Evolutionary conservation across 345 rosid genomes (phyloP), one percentile per base, ranked within the genome.

Genomic region (Eucalyptus grandis): DNA sequence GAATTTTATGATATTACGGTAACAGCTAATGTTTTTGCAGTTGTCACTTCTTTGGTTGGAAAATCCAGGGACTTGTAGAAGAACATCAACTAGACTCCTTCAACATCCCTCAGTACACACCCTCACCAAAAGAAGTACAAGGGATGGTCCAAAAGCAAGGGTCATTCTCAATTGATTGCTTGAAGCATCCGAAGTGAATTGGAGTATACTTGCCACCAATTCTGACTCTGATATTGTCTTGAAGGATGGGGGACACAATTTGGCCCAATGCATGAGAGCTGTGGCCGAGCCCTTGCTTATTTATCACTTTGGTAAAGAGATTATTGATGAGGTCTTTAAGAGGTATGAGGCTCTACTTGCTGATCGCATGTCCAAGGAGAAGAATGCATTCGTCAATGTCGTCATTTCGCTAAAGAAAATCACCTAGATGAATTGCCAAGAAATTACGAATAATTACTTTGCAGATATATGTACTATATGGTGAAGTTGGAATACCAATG

Each of bases 81-180:
- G 91, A 93, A 89, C 90, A 91, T 49, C 90, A 90, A 53, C n/a
- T 94, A 88, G 77, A 92, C 49, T 86, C 93, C 34, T 95, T 95
- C 90, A 94, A 94, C 90, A 90, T 94, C 50, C 96, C 95, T 17
- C 89, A 90, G 2, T 95, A 93, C 88, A 92, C 90, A 46, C 94
- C 95, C 81, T 94, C 95, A 12, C 92, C 93, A 14, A 44, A 14
- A 6, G 97, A 95, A 89, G 92, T 94, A 62, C 90, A 89, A 89
- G 49, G 88, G 1, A 89, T 88, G 86, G 92, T 93, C 67, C 8
- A 44, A 47, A 90, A 90, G 54, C 93, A 94, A 91, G 95, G 95
- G 13, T 92, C 95, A 11, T 95, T 93, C 77, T 14, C 11, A 30
- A 86, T 95, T 9, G 88, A 94, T 82, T 89, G 88, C 1, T 86